phyloP scores from a whole-genome alignment of 306 rosid species.

The Echinosophora koreensis region DNA sequence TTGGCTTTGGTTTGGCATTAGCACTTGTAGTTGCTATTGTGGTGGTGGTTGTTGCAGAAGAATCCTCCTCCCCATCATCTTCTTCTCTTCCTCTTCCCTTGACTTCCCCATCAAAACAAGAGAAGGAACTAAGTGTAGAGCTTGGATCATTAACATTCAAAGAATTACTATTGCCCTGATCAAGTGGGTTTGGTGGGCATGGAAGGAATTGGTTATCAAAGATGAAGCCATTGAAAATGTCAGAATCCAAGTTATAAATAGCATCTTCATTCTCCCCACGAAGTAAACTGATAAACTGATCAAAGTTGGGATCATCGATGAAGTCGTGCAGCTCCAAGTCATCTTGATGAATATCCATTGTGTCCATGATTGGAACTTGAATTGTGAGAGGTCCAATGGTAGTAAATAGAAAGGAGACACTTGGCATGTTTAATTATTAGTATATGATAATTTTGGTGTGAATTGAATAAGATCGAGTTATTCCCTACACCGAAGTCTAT shows the following conservation, averaged over 20 bases:
- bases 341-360: conserved; percentile 47
- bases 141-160: conserved; percentile 46
- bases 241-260: conserved; percentile 49
- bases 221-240: conserved; percentile 51
- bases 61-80: conserved; percentile 46
- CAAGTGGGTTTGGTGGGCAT: conserved; percentile 22
- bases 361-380: conserved; percentile 30
- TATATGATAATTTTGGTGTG: conserved; percentile 33
- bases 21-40: conserved; percentile 29
- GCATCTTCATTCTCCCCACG: conserved; percentile 60
- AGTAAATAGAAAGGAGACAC: conserved; percentile 33
- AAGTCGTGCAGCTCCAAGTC: conserved; percentile 64
- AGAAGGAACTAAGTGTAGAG: conserved; percentile 51
- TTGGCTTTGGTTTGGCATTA: conserved; percentile 42
- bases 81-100: conserved; percentile 48
- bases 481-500: neutral
- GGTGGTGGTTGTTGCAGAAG: conserved; percentile 55
- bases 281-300: conserved; percentile 63
- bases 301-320: conserved; percentile 61
- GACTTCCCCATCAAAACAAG: conserved; percentile 56
- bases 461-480: conserved; percentile 17
- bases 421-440: conserved; percentile 7
- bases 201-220: conserved; percentile 44
- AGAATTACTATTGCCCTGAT: conserved; percentile 23
- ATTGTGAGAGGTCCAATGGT: conserved; percentile 3